These are phyloP conservation scores for Cladosporium sphaerospermum DNA, from an alignment of 2,329 filamentous ascomycete species.

Conservation along the genomic window DNA sequence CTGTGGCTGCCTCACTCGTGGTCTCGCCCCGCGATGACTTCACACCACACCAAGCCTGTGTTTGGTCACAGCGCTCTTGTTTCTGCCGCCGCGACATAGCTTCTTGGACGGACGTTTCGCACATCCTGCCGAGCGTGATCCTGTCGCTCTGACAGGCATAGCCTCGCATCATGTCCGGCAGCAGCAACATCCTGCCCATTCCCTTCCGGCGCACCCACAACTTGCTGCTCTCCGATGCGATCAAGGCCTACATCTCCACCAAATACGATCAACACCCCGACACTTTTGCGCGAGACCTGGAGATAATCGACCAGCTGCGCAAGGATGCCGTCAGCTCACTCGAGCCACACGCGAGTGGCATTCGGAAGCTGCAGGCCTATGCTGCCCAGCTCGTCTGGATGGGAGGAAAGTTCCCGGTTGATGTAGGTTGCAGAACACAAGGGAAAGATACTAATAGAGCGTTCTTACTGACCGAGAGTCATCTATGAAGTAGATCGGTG, in stretches of 20 bases:
- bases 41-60: not conserved
- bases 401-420: slow-evolving; percentile 90
- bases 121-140: too few relatives aligned
- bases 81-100: too few relatives aligned
- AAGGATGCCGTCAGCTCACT: slow-evolving; percentile 81
- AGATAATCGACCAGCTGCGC: slow-evolving; percentile 76
- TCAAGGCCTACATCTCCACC: slow-evolving; percentile 90
- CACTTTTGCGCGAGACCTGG: slow-evolving; percentile 87
- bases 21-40: slow-evolving; percentile 2
- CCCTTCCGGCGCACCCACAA: slow-evolving; percentile 83
- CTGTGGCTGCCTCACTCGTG: too few relatives aligned
- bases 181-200: slow-evolving; percentile 62
- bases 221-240: slow-evolving; percentile 70
- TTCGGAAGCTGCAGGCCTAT: slow-evolving; percentile 84
- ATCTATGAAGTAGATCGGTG: slow-evolving; percentile 60
- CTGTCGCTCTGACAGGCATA: not conserved
- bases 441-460: not conserved
- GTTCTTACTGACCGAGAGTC: slow-evolving; percentile 2
- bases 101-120: too few relatives aligned
- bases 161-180: slow-evolving; percentile 11
- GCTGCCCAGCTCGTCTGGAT: slow-evolving; percentile 91
- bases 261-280: slow-evolving; percentile 99
- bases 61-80: too few relatives aligned
- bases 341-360: slow-evolving; percentile 79
- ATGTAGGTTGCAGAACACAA: slow-evolving; percentile 49